These are phyloP conservation scores for Hypomyces perniciosus DNA, from an alignment of 2,329 filamentous ascomycete genomes.

Conservation along the genomic window DNA sequence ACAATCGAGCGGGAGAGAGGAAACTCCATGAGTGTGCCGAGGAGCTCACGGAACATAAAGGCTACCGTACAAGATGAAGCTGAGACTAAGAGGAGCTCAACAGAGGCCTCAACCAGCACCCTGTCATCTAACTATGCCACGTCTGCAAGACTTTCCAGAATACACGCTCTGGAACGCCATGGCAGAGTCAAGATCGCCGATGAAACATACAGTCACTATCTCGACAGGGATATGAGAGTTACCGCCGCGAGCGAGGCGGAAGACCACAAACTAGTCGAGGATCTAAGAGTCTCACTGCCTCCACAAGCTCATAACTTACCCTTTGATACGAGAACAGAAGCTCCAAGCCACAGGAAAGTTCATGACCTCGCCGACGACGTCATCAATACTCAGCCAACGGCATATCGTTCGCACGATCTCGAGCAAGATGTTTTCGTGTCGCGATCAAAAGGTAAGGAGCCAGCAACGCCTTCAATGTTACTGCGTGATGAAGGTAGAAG, in stretches of 20 bases:
- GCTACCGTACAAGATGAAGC: background rate
- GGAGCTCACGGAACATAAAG: background rate
- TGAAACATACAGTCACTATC: too few relatives aligned
- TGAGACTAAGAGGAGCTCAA: background rate
- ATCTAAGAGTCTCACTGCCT: background rate
- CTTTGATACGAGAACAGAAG: background rate
- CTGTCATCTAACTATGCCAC: too few relatives aligned
- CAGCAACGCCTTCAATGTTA: background rate
- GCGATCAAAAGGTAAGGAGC: background rate
- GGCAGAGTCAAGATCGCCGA: too few relatives aligned
- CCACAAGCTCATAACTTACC: background rate
- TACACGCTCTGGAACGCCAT: too few relatives aligned
- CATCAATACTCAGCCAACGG: background rate
- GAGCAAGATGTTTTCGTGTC: conserved; percentile 4
- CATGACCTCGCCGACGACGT: conserved; percentile 1
- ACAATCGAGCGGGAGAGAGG: background rate
- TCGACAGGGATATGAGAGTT: background rate
- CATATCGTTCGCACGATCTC: background rate
- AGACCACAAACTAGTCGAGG: background rate
- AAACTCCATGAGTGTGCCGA: background rate
- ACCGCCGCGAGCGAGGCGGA: background rate
- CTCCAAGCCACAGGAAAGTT: background rate
- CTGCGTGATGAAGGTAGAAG: background rate
- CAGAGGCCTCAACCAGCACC: too few relatives aligned
- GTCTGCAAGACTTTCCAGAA: too few relatives aligned